Conservation (phyloP, 306 rosid genomes). For the Casuarina cunninghamiana region DNA sequence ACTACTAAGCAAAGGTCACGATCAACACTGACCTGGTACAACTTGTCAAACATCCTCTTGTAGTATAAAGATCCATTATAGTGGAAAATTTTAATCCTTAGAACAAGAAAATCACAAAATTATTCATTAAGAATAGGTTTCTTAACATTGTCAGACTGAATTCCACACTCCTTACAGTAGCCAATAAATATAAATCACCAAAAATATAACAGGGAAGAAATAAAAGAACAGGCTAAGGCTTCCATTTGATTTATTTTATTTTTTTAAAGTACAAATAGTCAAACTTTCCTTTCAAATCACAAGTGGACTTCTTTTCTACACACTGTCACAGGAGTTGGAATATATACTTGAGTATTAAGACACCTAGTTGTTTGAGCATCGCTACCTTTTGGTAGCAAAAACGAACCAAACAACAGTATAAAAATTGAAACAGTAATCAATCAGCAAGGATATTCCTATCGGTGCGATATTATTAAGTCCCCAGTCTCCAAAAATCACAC, state of each 20-base stretch:
- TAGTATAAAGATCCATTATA: slow-evolving; percentile 74
- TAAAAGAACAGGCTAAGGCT: background rate
- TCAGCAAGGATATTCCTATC: slow-evolving; percentile 19
- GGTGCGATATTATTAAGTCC: slow-evolving; percentile 9
- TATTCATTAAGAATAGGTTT: background rate
- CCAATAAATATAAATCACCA: background rate
- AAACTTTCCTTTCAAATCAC: background rate
- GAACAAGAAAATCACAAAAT: slow-evolving; percentile 5
- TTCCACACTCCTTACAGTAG: background rate
- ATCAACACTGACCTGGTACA: slow-evolving; percentile 71
- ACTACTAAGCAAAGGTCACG: slow-evolving; percentile 19
- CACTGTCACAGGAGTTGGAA: background rate
- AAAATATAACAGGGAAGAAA: background rate
- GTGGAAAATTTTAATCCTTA: slow-evolving; percentile 85
- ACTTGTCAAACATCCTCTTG: slow-evolving; percentile 90
- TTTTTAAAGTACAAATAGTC: background rate
- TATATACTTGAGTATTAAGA: background rate
- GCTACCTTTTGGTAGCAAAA: background rate
- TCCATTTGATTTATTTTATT: background rate
- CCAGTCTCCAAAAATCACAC: slow-evolving; percentile 8
- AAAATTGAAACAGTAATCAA: background rate
- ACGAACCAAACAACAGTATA: background rate
- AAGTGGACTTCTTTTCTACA: background rate
- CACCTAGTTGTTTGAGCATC: background rate
- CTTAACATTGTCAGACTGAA: background rate